Base-by-base conservation (phyloP, 306 rosid genomes). In the Dalbergia cultrata region DNA sequence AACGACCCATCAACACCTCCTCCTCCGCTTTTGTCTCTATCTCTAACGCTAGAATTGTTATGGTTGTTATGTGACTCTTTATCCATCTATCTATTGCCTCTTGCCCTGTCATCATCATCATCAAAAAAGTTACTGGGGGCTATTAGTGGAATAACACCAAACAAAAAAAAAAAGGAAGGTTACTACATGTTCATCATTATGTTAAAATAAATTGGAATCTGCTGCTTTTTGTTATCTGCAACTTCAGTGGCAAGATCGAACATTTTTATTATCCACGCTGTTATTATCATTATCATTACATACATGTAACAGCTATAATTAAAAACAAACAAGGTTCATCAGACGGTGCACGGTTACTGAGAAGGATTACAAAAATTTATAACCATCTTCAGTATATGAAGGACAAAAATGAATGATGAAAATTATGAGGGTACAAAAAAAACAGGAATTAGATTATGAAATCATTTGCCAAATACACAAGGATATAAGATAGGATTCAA, bases 61-160 rank as follows among this genome's bases (percentile, higher is more conserved):
- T 17, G 54, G 44, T 39, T 75, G 64, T 80, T 70, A 56, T 17
- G 54, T 35, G 87, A 26, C 77, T 87, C 97, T 78, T 84, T 85
- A 59, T 94, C 97, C 98, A 94, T 94, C 90, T 68, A 68, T 2
- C 31, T 37, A 3, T 37, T 79, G 8, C 60, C 72, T 47, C 50
- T 73, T 72, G 43, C 7, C 87, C 89, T 88, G 83, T 77, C 84
- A 59, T 77, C 83, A 64, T 17, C 44, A 53, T 72, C 50, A 64
- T 52, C 37, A 72, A 69, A 9, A 75, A 72, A 68, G 53, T 82
- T 77, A 77, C 60, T 12, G 22, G 70, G 80, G 7, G 85, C 75
- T 86, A 81, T 49, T 74, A 75, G 43, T 3, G 72, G 81, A 76
- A 82, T 77, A 68, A 80, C 82, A 44, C 16, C 0, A 3, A 39